phyloP scores from a whole-genome alignment of 768 basidiomycete genomes.

The Collybia nuda region DNA sequence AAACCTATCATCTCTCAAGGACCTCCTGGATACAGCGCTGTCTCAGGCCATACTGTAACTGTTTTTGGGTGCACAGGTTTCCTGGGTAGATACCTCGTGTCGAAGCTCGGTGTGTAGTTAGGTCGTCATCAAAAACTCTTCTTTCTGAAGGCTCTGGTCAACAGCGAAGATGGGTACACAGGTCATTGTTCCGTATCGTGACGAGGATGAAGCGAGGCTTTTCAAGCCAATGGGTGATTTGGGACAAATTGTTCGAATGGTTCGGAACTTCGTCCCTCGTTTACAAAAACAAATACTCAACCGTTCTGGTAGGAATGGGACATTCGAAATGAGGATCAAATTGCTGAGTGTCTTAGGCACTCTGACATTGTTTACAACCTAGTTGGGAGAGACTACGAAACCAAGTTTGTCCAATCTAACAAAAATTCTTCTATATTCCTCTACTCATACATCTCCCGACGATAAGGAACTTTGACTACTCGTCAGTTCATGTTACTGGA shows the following conservation, averaged over 20 bases:
- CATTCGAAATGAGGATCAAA: conserved; percentile 84
- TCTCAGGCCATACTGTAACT: conserved; percentile 89
- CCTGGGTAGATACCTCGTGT: conserved; percentile 89
- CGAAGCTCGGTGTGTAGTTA: conserved; percentile 76
- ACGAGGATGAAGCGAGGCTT: conserved; percentile 89
- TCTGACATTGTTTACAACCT: conserved; percentile 98
- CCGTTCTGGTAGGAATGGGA: conserved; percentile 83
- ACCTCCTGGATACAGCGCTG: conserved; percentile 81
- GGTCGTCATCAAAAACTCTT: conserved; percentile 4
- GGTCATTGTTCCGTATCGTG: conserved; percentile 92
- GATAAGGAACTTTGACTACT: conserved; percentile 82
- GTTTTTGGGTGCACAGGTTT: conserved; percentile 98
- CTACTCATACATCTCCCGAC: conserved; percentile 1
- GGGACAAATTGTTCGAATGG: conserved; percentile 95
- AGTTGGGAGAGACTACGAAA: conserved; percentile 91
- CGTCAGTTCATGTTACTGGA: conserved; percentile 78
- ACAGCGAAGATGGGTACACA: conserved; percentile 89
- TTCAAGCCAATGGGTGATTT: conserved; percentile 95
- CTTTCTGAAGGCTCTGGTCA: neutral
- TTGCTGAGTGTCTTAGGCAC: conserved; percentile 90
- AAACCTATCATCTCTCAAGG: conserved; percentile 78
- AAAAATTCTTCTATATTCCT: conserved; percentile 3
- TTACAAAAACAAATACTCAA: conserved; percentile 7
- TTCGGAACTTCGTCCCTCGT: conserved; percentile 29
- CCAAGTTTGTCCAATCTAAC: conserved; percentile 63